These are phyloP conservation scores for Vitis cinerea DNA, from an alignment of 164 flowering plant species.

Conservation along the genomic window DNA sequence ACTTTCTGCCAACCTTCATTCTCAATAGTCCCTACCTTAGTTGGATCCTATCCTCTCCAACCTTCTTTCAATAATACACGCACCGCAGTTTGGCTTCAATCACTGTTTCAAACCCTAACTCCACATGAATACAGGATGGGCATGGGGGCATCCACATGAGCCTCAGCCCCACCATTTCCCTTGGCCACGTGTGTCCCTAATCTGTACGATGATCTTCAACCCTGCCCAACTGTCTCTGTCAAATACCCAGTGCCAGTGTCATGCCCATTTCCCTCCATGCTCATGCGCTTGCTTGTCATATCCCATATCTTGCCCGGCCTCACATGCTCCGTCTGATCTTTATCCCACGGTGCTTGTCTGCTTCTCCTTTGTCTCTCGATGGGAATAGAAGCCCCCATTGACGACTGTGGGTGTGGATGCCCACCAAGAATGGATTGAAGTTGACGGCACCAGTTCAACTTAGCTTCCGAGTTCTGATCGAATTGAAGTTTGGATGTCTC, in stretches of 20 bases:
- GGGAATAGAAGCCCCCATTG: not conserved
- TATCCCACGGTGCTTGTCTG: conserved; percentile 9
- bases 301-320: not conserved
- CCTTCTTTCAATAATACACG: conserved; percentile 10
- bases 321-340: conserved; percentile 16
- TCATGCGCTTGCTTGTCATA: not conserved
- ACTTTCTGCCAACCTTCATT: conserved; percentile 5
- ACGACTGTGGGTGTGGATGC: not conserved
- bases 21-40: conserved; percentile 7
- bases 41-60: conserved; percentile 14
- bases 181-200: conserved; percentile 6
- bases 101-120: not conserved
- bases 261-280: not conserved
- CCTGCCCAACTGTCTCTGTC: no score
- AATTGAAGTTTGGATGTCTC: not conserved
- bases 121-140: not conserved
- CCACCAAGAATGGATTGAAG: not conserved
- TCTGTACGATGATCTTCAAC: conserved; percentile 1
- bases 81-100: conserved; percentile 3
- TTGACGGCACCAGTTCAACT: not conserved
- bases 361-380: conserved; percentile 8
- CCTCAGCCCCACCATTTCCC: conserved; percentile 6
- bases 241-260: no score
- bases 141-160: conserved; percentile 13
- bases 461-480: no score